phyloP scores from a whole-genome alignment of 148 eudicot species.

The Oxyria digyna region DNA sequence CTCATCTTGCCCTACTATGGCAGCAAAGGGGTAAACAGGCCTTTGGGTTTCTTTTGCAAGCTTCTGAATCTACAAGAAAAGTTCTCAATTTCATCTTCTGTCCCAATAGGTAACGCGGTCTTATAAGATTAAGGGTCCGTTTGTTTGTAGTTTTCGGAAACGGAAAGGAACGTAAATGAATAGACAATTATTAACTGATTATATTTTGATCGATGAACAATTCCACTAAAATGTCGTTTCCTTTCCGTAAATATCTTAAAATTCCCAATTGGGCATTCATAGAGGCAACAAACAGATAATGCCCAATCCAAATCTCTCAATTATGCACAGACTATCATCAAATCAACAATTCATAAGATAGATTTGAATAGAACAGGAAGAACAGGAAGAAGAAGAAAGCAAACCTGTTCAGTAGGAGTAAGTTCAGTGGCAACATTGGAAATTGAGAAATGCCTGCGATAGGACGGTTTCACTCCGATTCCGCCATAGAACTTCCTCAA shows the following conservation, averaged over 20 bases:
- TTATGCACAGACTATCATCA: neutral
- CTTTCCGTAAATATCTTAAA: too few species aligned
- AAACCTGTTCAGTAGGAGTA: slow-evolving; percentile 51
- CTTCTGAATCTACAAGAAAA: slow-evolving; percentile 14
- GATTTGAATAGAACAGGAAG: too few species aligned
- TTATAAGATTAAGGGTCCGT: neutral
- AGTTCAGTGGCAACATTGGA: slow-evolving; percentile 68
- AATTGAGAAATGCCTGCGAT: slow-evolving; percentile 34
- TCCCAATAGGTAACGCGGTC: slow-evolving; percentile 1
- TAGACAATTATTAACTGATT: too few species aligned
- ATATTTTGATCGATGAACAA: too few species aligned
- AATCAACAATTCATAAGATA: neutral
- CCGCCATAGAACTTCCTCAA: slow-evolving; percentile 60
- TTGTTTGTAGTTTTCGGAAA: too few species aligned
- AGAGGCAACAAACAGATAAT: neutral
- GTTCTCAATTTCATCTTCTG: neutral
- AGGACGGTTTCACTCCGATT: slow-evolving; percentile 41
- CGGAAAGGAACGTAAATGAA: too few species aligned
- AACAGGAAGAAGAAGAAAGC: neutral
- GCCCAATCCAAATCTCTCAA: neutral
- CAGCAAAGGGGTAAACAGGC: slow-evolving; percentile 88
- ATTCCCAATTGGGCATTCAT: neutral
- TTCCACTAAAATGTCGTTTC: too few species aligned
- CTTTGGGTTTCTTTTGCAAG: slow-evolving; percentile 74
- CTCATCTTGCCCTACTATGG: slow-evolving; percentile 97